Evolutionary conservation across 257 asterid species (phyloP), one percentile per base, ranked within the genome.

Genomic region (Nemophila menziesii): DNA sequence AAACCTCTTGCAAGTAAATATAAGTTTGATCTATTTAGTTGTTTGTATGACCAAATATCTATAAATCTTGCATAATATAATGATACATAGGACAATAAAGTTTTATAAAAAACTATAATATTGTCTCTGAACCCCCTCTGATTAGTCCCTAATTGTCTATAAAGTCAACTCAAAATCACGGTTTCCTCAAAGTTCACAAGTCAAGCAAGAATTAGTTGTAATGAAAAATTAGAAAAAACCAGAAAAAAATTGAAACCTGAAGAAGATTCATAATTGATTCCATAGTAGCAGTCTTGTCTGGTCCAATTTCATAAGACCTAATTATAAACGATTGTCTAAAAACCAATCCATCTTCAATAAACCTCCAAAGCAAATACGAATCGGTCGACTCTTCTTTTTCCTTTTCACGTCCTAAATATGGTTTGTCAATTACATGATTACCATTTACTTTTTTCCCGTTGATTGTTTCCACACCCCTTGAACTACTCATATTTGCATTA

Each of bases 261-360:
- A 85, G 82, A 48, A 80, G 89, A 73, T 85, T 85, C 96, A 85
- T 80, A 15, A 80, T 68, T 11, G 96, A 80, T 61, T 85, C 96
- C 93, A 85, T 75, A 5, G 96, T 78, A 23, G 96, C 92, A 43
- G 96, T 81, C 56, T 73, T 71, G 55, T 85, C 96, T 7, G 96
- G 92, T 36, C 96, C 96, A 51, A 81, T 85, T 60, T 85, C 96
- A 42, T 85, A 85, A n/a, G 96, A 85, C 73, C 96, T 73, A 1
- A 85, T 69, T 14, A 78, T 80, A 58, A 78, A 85, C 0, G 87
- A 58, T 20, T 85, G 96, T 11, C 96, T 66, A 43, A 61, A 85
- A 26, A 81, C 79, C 43, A 66, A 78, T 43, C 72, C 48, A 4
- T 52, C 68, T 59, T 81, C 83, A 45, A 66, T 75, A 49, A 85